Percentiles rank a stretch among this genome's conserved stretches.
These are phyloP conservation scores for Aphanomyces cochlioides DNA, from an alignment of 352 stramenopile genomes.

Conservation along the genomic window DNA sequence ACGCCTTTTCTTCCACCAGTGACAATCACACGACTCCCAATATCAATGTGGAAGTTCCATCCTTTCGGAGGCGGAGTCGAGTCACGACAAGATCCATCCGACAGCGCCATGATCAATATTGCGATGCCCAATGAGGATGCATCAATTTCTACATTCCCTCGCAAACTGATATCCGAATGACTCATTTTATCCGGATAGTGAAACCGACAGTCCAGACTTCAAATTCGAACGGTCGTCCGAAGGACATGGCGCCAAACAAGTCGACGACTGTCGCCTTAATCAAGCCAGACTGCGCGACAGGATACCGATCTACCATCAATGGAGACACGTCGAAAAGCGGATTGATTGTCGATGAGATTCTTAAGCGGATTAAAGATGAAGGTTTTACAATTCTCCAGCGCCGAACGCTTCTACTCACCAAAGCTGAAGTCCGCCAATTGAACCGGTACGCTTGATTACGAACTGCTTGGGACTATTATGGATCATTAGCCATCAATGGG, in stretches of 20 bases:
- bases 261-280: constrained; percentile 51
- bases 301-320: constrained; percentile 32
- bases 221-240: constrained; percentile 3
- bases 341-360: constrained; percentile 40
- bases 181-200: constrained; percentile 1
- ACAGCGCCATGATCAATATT: background rate
- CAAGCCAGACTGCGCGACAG: constrained; percentile 59
- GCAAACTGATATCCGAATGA: background rate
- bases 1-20: constrained; percentile 55
- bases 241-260: background rate
- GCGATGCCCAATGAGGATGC: background rate
- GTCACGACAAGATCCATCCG: background rate
- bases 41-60: constrained; percentile 33
- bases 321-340: constrained; percentile 35
- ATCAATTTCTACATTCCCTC: background rate
- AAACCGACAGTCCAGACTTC: background rate
- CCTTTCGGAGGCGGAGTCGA: background rate
- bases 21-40: constrained; percentile 61
- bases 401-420: constrained; percentile 41
- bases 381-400: constrained; percentile 54
- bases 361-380: constrained; percentile 43
- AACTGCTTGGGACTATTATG: constrained; percentile 15
- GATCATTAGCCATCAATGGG: constrained; percentile 36
- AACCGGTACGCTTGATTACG: constrained; percentile 34
- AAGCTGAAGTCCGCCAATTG: constrained; percentile 40